Conservation (phyloP, 2,329 filamentous ascomycete species). For the Ophiostoma sp. region DNA sequence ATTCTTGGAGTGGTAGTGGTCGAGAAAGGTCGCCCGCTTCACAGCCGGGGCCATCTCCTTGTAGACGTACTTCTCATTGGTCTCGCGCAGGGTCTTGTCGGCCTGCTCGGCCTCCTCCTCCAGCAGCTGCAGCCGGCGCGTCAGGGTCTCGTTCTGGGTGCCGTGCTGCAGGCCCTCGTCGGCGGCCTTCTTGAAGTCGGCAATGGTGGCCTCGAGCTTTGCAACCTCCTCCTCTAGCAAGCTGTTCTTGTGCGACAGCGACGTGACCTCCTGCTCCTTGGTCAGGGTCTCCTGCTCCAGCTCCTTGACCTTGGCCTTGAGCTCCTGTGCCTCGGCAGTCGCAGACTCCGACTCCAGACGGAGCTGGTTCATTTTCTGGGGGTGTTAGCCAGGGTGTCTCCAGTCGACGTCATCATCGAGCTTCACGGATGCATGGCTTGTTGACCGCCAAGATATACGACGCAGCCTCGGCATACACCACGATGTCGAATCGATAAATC, state of each 20-base stretch:
- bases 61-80: conserved; percentile 87
- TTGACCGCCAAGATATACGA: neutral
- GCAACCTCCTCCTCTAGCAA: conserved; percentile 86
- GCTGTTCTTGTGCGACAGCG: conserved; percentile 89
- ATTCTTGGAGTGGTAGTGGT: conserved; percentile 20
- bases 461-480: too few species aligned
- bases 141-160: conserved; percentile 84
- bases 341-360: conserved; percentile 90
- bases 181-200: conserved; percentile 81
- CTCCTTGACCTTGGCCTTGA: conserved; percentile 77
- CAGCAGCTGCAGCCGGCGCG: conserved; percentile 87
- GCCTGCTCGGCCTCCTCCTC: conserved; percentile 97
- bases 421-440: neutral
- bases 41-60: neutral
- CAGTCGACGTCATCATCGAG: neutral
- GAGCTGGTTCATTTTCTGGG: conserved; percentile 89
- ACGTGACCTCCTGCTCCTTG: conserved; percentile 98
- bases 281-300: conserved; percentile 91
- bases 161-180: conserved; percentile 76
- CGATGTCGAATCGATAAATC: too few species aligned
- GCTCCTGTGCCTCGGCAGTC: conserved; percentile 74
- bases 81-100: conserved; percentile 92
- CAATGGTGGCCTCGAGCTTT: conserved; percentile 78
- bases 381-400: neutral
- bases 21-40: conserved; percentile 17